A percentile compares a stretch with the other conserved stretches of the same genome.
These are phyloP conservation scores for Aplosporella prunicola DNA, from an alignment of 2,329 filamentous ascomycete genomes.

Conservation along the genomic window DNA sequence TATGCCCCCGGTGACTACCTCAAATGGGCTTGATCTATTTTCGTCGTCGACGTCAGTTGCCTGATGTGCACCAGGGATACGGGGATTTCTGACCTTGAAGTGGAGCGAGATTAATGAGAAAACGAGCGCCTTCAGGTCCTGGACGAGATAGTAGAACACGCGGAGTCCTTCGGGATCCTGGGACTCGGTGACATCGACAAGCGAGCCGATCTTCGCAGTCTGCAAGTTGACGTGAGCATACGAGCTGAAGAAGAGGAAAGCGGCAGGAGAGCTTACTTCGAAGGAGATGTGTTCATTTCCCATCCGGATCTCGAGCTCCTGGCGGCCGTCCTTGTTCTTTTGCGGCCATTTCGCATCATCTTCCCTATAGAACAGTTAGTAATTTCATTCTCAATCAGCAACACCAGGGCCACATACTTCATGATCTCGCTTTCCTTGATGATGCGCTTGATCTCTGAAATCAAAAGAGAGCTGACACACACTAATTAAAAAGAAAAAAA, in stretches of 20 bases:
- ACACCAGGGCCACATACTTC: slow-evolving; percentile 53
- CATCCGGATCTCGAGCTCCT: slow-evolving; percentile 89
- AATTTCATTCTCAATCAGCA: background rate
- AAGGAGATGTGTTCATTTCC: slow-evolving; percentile 97
- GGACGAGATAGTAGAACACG: slow-evolving; percentile 97
- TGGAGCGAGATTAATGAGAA: slow-evolving; percentile 94
- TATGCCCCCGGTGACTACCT: slow-evolving; percentile 10
- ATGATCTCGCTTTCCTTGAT: slow-evolving; percentile 96
- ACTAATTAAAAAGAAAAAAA: slow-evolving; percentile 46
- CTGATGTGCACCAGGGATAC: background rate
- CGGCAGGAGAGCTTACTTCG: slow-evolving; percentile 53
- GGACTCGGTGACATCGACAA: slow-evolving; percentile 94
- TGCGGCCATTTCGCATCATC: slow-evolving; percentile 98
- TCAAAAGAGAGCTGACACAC: slow-evolving; percentile 85
- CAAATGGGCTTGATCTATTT: slow-evolving; percentile 64
- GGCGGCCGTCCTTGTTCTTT: slow-evolving; percentile 97
- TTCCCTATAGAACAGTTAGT: slow-evolving; percentile 52
- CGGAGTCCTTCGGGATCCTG: slow-evolving; percentile 90
- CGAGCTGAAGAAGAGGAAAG: background rate
- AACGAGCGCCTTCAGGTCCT: slow-evolving; percentile 91
- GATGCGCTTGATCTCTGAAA: slow-evolving; percentile 93
- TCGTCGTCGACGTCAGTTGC: background rate
- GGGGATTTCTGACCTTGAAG: slow-evolving; percentile 60
- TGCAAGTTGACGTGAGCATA: slow-evolving; percentile 28
- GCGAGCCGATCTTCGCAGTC: slow-evolving; percentile 96